Evolutionary conservation across 176 grass and related monocot genomes (phyloP), one percentile per base, ranked within the genome.

Genomic region (Raddia guianensis): DNA sequence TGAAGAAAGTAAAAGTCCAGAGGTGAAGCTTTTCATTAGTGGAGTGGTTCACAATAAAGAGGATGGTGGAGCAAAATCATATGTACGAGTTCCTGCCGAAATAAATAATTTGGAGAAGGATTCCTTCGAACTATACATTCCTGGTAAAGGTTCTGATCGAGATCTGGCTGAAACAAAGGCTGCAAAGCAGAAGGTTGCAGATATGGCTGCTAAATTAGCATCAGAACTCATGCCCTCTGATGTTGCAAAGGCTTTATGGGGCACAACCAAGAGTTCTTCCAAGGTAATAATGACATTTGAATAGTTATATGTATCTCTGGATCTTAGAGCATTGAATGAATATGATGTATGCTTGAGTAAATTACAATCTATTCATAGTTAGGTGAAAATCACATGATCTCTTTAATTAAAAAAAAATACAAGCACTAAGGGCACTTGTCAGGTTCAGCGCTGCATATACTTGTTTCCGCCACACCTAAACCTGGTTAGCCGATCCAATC

Each of bases 221-320:
- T 98, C 90, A 37, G 95, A 91, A 80, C 92, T 98, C 79, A 98
- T 91, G 95, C 88, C 90, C 3, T 85, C 90, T 82, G 95, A 98
- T 87, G 85, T 95, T 3, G 92, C 86, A 11, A 94, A 91, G 48
- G 83, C 90, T 52, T 80, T 98, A 50, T 92, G 91, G 86, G 88
- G 92, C 67, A 84, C 90, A 45, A 88, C 84, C 56, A 95, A 98
- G 67, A 83, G 89, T 68, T 84, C 74, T 79, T 84, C 81, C 9
- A 98, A 98, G 88, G 90, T 88, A 82, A 74, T 63, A 82, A 58
- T 82, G 63, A 3, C 69, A 74, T 64, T 72, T 42, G 3, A 60
- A 79, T 60, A 71, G 34, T 42, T 80, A 66, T 66, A 65, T 11
- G 64, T 11, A 70, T 89, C 5, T 64, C 8, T 45, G 14, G 19